A percentile compares a stretch with the other conserved stretches of the same genome.
phyloP scores from a whole-genome alignment of 2,329 filamentous ascomycete genomes.

The Apiospora kogelbergensis region DNA sequence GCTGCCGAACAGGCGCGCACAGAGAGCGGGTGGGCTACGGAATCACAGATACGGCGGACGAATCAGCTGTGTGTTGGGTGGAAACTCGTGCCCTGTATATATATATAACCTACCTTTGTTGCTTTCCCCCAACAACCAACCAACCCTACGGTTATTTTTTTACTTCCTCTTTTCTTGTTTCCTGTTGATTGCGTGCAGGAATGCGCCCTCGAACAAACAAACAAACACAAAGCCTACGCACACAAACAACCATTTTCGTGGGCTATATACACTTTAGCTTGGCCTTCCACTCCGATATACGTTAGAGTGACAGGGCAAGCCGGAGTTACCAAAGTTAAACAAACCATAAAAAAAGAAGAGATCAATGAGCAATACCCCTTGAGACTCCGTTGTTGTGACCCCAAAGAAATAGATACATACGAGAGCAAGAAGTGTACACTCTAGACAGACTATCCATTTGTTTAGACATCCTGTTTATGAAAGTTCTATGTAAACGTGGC shows the following conservation, averaged over 20 bases:
- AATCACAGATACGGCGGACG: background rate
- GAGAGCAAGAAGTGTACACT: background rate
- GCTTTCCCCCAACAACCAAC: slow-evolving; percentile 10
- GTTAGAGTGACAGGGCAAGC: background rate
- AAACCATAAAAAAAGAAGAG: background rate
- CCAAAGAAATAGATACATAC: background rate
- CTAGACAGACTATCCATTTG: background rate
- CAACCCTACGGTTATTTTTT: background rate
- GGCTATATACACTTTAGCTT: background rate
- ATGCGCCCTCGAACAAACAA: slow-evolving; percentile 5
- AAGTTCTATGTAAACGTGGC: no score
- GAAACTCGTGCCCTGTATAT: slow-evolving; percentile 15
- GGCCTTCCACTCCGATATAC: background rate
- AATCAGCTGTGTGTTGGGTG: background rate
- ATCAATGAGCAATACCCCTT: background rate
- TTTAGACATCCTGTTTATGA: background rate
- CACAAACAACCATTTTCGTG: background rate
- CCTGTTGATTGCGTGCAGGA: slow-evolving; percentile 2
- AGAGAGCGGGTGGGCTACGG: slow-evolving; percentile 1
- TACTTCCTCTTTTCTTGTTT: background rate
- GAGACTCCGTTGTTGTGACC: background rate
- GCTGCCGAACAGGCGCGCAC: slow-evolving; percentile 7
- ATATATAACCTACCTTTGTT: slow-evolving; percentile 12
- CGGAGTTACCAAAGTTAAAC: background rate
- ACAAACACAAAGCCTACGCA: background rate